Evolutionary conservation across 2,329 filamentous ascomycete species (phyloP).

Genomic region (Penicillium sumatraense): DNA sequence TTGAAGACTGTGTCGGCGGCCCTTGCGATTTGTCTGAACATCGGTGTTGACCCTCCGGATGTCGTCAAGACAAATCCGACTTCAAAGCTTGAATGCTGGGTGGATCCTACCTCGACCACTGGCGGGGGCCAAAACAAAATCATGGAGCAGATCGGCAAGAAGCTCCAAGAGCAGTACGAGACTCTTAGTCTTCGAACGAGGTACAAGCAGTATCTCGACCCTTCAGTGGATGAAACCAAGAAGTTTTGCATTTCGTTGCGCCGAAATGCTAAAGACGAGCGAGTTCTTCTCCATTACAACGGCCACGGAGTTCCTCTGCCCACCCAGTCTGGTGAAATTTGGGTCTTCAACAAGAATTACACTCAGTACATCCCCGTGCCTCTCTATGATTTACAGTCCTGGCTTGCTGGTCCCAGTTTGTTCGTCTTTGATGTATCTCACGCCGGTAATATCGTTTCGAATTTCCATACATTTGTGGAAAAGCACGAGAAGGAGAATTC

Average conservation of each 20-base stretch:
- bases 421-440: slow-evolving; percentile 99
- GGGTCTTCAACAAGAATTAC: slow-evolving; percentile 99
- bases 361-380: slow-evolving; percentile 98
- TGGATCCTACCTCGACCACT: slow-evolving; percentile 81
- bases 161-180: slow-evolving; percentile 95
- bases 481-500: slow-evolving; percentile 91
- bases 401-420: slow-evolving; percentile 92
- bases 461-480: slow-evolving; percentile 91
- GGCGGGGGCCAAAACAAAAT: slow-evolving; percentile 76
- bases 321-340: slow-evolving; percentile 93
- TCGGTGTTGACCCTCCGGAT: slow-evolving; percentile 95
- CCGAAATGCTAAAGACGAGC: slow-evolving; percentile 91
- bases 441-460: slow-evolving; percentile 91
- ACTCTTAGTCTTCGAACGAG: slow-evolving; percentile 92
- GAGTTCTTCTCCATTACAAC: slow-evolving; percentile 98
- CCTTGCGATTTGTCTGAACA: slow-evolving; percentile 92
- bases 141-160: slow-evolving; percentile 92
- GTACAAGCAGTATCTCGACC: slow-evolving; percentile 96
- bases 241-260: slow-evolving; percentile 91
- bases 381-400: slow-evolving; percentile 90
- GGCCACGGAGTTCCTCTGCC: slow-evolving; percentile 96
- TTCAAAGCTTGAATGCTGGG: slow-evolving; percentile 95
- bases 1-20: slow-evolving; percentile 96
- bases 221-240: slow-evolving; percentile 95
- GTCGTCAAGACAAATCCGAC: slow-evolving; percentile 94